Evolutionary conservation across 345 rosid species (phyloP).

Genomic region (Camelina laxa): DNA sequence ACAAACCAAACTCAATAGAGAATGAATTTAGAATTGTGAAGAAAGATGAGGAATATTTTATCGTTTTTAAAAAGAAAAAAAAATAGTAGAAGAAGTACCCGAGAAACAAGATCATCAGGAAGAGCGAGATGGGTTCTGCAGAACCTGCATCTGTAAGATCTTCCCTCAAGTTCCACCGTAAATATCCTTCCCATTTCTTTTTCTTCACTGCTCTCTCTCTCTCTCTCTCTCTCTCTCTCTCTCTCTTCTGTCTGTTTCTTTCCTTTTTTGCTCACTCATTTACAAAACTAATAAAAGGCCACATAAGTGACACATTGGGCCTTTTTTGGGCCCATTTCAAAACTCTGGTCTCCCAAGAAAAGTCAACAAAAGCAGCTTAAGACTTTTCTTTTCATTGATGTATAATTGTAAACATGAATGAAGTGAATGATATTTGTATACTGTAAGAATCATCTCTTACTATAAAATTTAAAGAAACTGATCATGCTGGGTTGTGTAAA

Average conservation of each 20-base stretch:
- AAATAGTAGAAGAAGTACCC: too few relatives aligned
- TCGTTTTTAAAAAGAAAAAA: too few relatives aligned
- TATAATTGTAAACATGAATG: too few relatives aligned
- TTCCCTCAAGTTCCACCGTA: slow-evolving; percentile 90
- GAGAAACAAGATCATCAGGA: slow-evolving; percentile 67
- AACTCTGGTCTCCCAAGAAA: background rate
- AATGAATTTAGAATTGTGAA: slow-evolving; percentile 11
- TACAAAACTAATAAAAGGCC: slow-evolving; percentile 16
- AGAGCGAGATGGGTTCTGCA: slow-evolving; percentile 87
- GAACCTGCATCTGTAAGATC: slow-evolving; percentile 88
- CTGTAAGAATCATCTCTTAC: too few relatives aligned
- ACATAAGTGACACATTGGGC: slow-evolving; percentile 15
- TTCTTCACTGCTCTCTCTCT: background rate
- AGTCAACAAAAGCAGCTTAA: background rate
- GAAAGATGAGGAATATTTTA: slow-evolving; percentile 22
- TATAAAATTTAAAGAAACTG: too few relatives aligned
- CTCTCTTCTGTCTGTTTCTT: slow-evolving; percentile 12
- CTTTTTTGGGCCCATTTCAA: background rate
- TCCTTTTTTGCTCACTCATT: background rate
- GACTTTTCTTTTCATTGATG: background rate
- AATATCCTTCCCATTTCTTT: slow-evolving; percentile 78
- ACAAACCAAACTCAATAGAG: slow-evolving; percentile 25
- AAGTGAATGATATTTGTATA: too few relatives aligned
- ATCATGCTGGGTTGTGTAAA: background rate
- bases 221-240: slow-evolving; percentile 2